Evolutionary conservation across 2,329 filamentous ascomycete species (phyloP).

Genomic region (Alternaria panax): DNA sequence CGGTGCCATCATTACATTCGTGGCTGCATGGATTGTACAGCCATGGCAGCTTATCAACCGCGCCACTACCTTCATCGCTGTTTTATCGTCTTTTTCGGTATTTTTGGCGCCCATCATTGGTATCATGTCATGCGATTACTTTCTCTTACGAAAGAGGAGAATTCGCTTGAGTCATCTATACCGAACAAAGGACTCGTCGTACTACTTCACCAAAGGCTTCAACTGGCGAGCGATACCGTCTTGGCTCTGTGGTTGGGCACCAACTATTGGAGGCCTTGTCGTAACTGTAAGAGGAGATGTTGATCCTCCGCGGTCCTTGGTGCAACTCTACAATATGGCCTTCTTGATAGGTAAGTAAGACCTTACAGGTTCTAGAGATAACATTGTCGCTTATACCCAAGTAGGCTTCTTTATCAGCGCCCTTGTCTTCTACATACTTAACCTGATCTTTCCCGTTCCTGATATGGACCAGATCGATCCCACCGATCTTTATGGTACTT

Average conservation of each 20-base stretch:
- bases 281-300: constrained; percentile 45
- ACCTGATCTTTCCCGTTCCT: constrained; percentile 51
- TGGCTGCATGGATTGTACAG: constrained; percentile 47
- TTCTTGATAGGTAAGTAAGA: constrained; percentile 53
- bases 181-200: constrained; percentile 44
- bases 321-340: constrained; percentile 58
- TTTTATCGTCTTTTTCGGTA: constrained; percentile 54
- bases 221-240: constrained; percentile 55
- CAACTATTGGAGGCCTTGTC: constrained; percentile 54
- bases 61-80: constrained; percentile 46
- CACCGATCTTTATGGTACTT: constrained; percentile 56
- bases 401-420: constrained; percentile 53
- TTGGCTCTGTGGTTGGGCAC: constrained; percentile 56
- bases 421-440: constrained; percentile 44
- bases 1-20: constrained; percentile 47
- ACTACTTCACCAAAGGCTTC: constrained; percentile 55
- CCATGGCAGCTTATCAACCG: constrained; percentile 51
- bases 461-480: constrained; percentile 55
- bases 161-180: constrained; percentile 51
- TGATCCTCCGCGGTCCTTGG: constrained; percentile 47
- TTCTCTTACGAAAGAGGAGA: constrained; percentile 44
- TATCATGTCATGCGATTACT: constrained; percentile 52
- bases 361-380: not conserved
- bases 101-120: constrained; percentile 52
- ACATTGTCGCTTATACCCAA: constrained; percentile 1